Conservation (phyloP, 148 eudicot genomes). For the Pouteria glomerata region DNA sequence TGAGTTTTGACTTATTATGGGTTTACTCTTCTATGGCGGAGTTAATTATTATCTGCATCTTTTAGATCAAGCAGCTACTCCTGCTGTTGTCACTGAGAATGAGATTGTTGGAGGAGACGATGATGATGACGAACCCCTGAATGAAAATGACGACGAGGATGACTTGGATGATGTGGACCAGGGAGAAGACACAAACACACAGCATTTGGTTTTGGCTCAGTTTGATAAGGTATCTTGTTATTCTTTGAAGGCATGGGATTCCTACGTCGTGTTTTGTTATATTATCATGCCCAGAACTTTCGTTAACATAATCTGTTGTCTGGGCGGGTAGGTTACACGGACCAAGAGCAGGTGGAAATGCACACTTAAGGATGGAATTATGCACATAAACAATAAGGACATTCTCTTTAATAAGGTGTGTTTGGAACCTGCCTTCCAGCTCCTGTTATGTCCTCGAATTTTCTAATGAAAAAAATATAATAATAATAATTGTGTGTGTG, state of each 20-base stretch:
- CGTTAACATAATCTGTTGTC: background rate
- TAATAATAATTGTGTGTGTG: background rate
- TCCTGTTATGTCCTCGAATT: background rate
- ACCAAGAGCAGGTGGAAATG: conserved; percentile 97
- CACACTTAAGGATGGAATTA: conserved; percentile 89
- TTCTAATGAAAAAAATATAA: background rate
- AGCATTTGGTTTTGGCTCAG: conserved; percentile 92
- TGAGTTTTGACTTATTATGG: conserved; percentile 9
- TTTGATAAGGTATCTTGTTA: conserved; percentile 77
- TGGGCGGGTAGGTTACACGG: conserved; percentile 61
- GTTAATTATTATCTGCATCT: conserved; percentile 9
- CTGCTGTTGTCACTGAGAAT: conserved; percentile 56
- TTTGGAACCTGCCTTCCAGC: background rate
- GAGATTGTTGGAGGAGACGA: conserved; percentile 49
- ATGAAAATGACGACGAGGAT: conserved; percentile 90
- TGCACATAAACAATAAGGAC: conserved; percentile 94
- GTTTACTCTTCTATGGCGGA: conserved; percentile 16
- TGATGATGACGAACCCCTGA: conserved; percentile 86
- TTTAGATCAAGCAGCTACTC: conserved; percentile 78
- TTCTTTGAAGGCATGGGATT: background rate
- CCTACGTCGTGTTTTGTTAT: background rate
- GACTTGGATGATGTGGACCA: conserved; percentile 84
- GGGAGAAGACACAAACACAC: conserved; percentile 86
- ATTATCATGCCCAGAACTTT: background rate
- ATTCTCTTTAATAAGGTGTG: conserved; percentile 86